Percentiles rank a stretch among this genome's conserved stretches.
phyloP scores from a whole-genome alignment of 257 asterid genomes.

The Gentiana straminea region DNA sequence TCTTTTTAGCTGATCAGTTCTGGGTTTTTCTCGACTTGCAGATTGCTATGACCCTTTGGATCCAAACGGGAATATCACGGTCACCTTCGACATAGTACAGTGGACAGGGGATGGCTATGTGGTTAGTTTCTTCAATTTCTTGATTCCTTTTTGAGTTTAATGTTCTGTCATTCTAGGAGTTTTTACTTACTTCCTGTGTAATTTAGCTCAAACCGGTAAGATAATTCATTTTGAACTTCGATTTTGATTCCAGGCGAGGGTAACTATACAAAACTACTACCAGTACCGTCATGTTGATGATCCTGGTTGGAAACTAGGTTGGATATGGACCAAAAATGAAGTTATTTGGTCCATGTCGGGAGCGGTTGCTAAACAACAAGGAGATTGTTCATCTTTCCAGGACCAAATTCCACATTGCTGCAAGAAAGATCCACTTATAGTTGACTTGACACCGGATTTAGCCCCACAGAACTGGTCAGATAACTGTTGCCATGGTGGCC shows the following conservation, averaged over 20 bases:
- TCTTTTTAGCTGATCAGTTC: constrained; percentile 5
- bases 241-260: constrained; percentile 34
- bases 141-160: background rate
- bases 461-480: too few species aligned
- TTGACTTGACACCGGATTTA: constrained; percentile 3
- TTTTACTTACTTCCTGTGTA: background rate
- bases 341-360: too few species aligned
- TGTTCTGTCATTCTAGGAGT: background rate
- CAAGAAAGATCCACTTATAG: too few species aligned
- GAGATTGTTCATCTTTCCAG: too few species aligned
- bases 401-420: too few species aligned
- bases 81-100: constrained; percentile 37
- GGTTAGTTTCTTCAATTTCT: constrained; percentile 21
- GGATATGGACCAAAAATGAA: too few species aligned
- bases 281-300: constrained; percentile 26
- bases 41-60: constrained; percentile 70
- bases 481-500: too few species aligned
- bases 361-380: too few species aligned
- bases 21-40: constrained; percentile 19
- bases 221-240: too few species aligned
- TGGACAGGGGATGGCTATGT: constrained; percentile 49
- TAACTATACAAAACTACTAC: constrained; percentile 55
- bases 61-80: constrained; percentile 50
- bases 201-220: too few species aligned
- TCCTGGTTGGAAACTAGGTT: too few species aligned